Percentiles rank a stretch among this genome's conserved stretches.
These are phyloP conservation scores for Laguncularia racemosa DNA, from an alignment of 345 rosid species.

Conservation along the genomic window DNA sequence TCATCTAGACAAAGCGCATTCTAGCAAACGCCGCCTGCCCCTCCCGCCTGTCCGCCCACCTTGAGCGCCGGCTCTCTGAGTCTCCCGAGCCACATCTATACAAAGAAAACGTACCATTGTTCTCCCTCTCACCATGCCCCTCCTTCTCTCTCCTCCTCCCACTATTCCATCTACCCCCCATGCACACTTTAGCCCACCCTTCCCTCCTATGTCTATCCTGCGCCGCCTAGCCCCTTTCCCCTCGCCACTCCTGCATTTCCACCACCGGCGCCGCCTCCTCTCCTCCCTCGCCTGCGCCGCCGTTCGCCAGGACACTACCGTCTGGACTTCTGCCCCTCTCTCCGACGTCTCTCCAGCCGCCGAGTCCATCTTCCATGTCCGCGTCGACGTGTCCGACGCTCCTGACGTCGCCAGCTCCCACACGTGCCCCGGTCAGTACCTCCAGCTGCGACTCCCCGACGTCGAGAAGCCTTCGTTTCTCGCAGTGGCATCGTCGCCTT, in stretches of 20 bases:
- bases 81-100: no score
- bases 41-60: slow-evolving; percentile 8
- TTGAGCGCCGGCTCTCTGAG: no score
- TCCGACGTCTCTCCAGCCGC: slow-evolving; percentile 56
- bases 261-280: slow-evolving; percentile 30
- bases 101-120: no score
- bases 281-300: slow-evolving; percentile 47
- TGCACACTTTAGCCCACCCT: slow-evolving; percentile 34
- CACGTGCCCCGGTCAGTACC: slow-evolving; percentile 75
- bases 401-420: slow-evolving; percentile 67
- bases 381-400: slow-evolving; percentile 64
- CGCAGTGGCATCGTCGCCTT: slow-evolving; percentile 87
- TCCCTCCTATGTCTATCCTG: slow-evolving; percentile 62
- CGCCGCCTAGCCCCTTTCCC: slow-evolving; percentile 36
- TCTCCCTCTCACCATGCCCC: slow-evolving; percentile 34
- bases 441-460: slow-evolving; percentile 74
- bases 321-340: slow-evolving; percentile 73
- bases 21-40: slow-evolving; percentile 26
- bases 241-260: slow-evolving; percentile 14
- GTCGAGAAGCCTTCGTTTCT: slow-evolving; percentile 64
- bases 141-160: slow-evolving; percentile 7
- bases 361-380: slow-evolving; percentile 75
- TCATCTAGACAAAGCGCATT: not conserved
- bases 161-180: slow-evolving; percentile 25
- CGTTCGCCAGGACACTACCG: slow-evolving; percentile 60